Base-by-base conservation (phyloP, 371 early-diverging fungal genomes). In the Mortierella sp. region DNA sequence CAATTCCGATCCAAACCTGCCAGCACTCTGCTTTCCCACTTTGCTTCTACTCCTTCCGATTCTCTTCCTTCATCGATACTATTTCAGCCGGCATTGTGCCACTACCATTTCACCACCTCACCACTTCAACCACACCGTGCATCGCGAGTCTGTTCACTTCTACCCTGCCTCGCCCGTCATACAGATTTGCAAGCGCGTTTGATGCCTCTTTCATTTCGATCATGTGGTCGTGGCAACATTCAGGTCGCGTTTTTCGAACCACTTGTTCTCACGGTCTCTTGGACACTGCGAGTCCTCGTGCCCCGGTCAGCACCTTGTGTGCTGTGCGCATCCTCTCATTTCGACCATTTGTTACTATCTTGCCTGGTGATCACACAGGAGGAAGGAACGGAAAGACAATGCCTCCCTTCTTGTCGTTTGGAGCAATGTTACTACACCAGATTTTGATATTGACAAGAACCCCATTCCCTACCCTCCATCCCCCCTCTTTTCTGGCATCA, bases 351-450 rank as follows among this genome's bases (percentile, higher is more conserved):
- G 6, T 27, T 34, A 21, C 52, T 52, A 24, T 55, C 26, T 27
- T 42, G 28, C 55, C 55, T 34, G 38, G 43, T 55, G 55, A 55
- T 55, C 55, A 57, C 57, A 14, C 34, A 24, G 34, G 34, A 52
- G 30, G 30, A 46, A 23, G 27, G 52, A 52, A 52, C 30, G 30
- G 52, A n/a, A 52, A 31, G n/a, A 30, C 52, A 48, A 34, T 34
- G 34, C 34, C 34, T 34, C 34, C 10, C 34, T 34, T 34, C 10
- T 48, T 54, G 26, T 59, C 42, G 3, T 58, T 27, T 52, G 30
- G 52, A 52, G 52, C 34, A 10, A 34, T 34, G 58, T 57, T 19
- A 50, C 64, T 56, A 67, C 68, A 61, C 68, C 61, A 47, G 68
- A 67, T 60, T 61, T 67, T 28, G 46, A 45, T 41, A 58, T 38